Base-by-base conservation (phyloP, 2,329 filamentous ascomycete species). In the Trichoderma guizhouense region DNA sequence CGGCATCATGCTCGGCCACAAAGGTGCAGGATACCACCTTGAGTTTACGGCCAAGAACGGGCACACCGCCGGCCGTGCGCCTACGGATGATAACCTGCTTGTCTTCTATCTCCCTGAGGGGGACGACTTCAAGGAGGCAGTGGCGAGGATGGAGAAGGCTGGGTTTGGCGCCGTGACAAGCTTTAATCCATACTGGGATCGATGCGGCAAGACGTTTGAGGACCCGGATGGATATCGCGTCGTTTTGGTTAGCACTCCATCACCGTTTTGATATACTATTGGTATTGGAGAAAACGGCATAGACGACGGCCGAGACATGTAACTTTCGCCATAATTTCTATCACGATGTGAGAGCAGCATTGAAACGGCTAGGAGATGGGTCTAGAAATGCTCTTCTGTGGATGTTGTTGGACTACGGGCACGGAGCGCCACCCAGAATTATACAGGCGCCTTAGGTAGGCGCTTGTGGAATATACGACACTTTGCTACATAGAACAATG, bases 121-220 rank as follows among this genome's bases (percentile, higher is more conserved):
- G 1, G 74, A 72, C 0, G 77, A 77, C 2, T 82, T 79, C 73
- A 58, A 75, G 14, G 72, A 71, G 1, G 79, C 80, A 4, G 77
- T 83, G 0, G 70, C 75, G 55, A 78, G 76, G 43, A 82, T 85
- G 79, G 76, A 81, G 36, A 58, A 72, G 1, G 74, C 74, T 5
- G 83, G 82, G 1, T 81, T 82, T 47, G 67, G 60, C 14, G 73
- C 79, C 2, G 82, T 85, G 30, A 72, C 75, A 30, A 82, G 81
- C 73, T 81, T 79, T 72, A 85, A 85, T 72, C 82, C 82, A 7
- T 85, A 83, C 71, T 85, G 83, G 83, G 83, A 84, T 71, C 75
- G 76, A 5, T 81, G 78, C 73, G 84, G 83, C 21, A 82, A 79
- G 78, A 84, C 84, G 6, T 83, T 81, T 76, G 82, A 83, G 68